Conservation (phyloP, 1,284 basidiomycete species). For the Entoloma clypeatum region DNA sequence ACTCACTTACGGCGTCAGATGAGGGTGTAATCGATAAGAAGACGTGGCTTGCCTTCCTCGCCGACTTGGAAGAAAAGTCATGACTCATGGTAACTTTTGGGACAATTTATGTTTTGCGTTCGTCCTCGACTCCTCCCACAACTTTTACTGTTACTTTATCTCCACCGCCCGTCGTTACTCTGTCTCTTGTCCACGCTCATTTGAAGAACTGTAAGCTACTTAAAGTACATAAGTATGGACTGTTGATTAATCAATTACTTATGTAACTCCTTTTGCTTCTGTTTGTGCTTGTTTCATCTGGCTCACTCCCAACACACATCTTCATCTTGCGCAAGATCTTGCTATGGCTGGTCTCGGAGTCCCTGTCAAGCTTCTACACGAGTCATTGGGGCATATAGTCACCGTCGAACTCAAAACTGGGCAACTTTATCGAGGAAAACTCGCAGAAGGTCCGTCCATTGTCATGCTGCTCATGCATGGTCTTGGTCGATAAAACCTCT, state of each 20-base stretch:
- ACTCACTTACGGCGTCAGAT: conserved; percentile 42
- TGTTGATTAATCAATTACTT: no score
- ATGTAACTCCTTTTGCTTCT: no score
- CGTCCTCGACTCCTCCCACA: no score
- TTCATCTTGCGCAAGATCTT: conserved; percentile 3
- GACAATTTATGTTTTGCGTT: conserved; percentile 5
- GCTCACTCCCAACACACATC: conserved; percentile 13
- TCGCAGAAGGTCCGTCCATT: conserved; percentile 78
- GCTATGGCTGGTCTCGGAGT: conserved; percentile 74
- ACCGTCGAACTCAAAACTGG: conserved; percentile 99
- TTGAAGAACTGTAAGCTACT: no score
- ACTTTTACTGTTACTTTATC: no score
- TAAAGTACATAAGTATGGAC: no score
- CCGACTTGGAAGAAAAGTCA: conserved; percentile 61
- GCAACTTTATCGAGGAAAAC: conserved; percentile 94
- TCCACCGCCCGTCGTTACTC: no score
- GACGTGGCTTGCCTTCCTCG: conserved; percentile 82
- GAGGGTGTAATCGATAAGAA: conserved; percentile 93
- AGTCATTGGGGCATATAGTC: conserved; percentile 93
- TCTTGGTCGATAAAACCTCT: conserved; percentile 15
- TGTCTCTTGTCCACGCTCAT: no score
- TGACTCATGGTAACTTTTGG: conserved; percentile 13
- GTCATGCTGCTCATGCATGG: conserved; percentile 7
- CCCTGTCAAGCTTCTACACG: conserved; percentile 89
- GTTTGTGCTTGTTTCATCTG: conserved; percentile 13